Evolutionary conservation across 139 green algal genomes (phyloP).

Genomic region (Raphidocelis subcapitata): DNA sequence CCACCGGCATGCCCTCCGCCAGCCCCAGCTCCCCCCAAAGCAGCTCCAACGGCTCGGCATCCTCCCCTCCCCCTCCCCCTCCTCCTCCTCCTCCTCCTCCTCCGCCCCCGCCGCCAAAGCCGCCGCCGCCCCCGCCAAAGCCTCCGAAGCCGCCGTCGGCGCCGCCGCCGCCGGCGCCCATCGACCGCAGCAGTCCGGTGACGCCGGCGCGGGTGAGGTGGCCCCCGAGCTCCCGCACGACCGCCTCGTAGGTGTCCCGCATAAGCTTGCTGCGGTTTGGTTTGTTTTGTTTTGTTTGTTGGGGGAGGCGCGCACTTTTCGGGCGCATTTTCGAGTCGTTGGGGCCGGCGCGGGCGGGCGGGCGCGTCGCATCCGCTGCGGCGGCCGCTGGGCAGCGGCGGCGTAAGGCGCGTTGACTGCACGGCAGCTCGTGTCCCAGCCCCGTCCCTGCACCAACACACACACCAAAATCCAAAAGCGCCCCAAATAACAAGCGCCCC

Average conservation of each 20-base stretch:
- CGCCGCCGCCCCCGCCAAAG: slow-evolving; percentile 1
- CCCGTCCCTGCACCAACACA: no score
- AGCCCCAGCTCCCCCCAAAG: slow-evolving; percentile 17
- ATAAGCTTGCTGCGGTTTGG: slow-evolving; percentile 28
- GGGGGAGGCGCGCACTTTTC: no score
- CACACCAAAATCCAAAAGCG: no score
- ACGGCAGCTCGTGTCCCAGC: no score
- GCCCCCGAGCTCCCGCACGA: slow-evolving; percentile 32
- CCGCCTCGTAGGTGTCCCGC: slow-evolving; percentile 36
- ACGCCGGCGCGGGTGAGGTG: slow-evolving; percentile 13
- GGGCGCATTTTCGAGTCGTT: no score
- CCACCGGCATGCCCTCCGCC: background rate
- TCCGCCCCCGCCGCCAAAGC: background rate
- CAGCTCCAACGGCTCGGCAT: slow-evolving; percentile 20
- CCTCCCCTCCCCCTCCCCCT: slow-evolving; percentile 7
- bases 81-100: background rate
- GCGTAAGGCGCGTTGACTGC: no score
- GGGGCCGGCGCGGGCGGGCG: no score
- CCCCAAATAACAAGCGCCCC: no score
- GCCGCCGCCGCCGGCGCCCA: background rate
- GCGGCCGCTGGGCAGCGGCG: no score
- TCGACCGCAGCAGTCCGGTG: no score
- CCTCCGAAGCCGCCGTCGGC: background rate
- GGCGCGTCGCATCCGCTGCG: no score
- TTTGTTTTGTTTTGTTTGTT: no score